Evolutionary conservation across 2,329 filamentous ascomycete species (phyloP).

Genomic region (Arthrobotrys musiformis): DNA sequence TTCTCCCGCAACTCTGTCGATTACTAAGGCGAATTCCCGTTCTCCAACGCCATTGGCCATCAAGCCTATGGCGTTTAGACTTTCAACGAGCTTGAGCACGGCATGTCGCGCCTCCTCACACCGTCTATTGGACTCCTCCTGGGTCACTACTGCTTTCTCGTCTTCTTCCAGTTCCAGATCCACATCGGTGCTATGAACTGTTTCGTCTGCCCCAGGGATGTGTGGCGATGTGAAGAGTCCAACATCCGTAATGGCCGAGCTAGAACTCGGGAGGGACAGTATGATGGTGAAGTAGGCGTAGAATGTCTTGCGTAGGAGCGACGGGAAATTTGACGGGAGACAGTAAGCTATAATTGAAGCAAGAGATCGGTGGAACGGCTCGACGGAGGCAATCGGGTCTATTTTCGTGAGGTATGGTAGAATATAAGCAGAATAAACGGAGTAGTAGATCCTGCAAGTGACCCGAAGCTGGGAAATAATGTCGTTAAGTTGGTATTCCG

Average conservation of each 20-base stretch:
- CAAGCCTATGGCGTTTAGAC: slow-evolving; percentile 42
- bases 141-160: slow-evolving; percentile 52
- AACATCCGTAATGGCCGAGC: slow-evolving; percentile 37
- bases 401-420: slow-evolving; percentile 43
- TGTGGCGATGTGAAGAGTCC: slow-evolving; percentile 52
- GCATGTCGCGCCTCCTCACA: slow-evolving; percentile 41
- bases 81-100: slow-evolving; percentile 48
- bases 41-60: slow-evolving; percentile 55
- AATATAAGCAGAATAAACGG: slow-evolving; percentile 51
- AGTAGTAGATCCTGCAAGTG: slow-evolving; percentile 50
- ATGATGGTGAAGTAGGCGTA: slow-evolving; percentile 53
- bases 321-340: slow-evolving; percentile 54
- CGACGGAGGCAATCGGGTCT: slow-evolving; percentile 44
- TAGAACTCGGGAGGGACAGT: slow-evolving; percentile 44
- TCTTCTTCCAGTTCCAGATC: slow-evolving; percentile 53
- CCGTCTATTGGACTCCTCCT: slow-evolving; percentile 47
- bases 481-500: slow-evolving; percentile 47
- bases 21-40: slow-evolving; percentile 44
- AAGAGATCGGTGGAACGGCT: slow-evolving; percentile 56
- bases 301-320: slow-evolving; percentile 48
- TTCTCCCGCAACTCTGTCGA: slow-evolving; percentile 51
- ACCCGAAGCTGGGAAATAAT: slow-evolving; percentile 49
- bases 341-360: slow-evolving; percentile 59
- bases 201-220: slow-evolving; percentile 49
- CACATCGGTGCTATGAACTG: slow-evolving; percentile 51